Base-by-base conservation (phyloP, 2,329 filamentous ascomycete genomes). In the Aureobasidium sp. region DNA sequence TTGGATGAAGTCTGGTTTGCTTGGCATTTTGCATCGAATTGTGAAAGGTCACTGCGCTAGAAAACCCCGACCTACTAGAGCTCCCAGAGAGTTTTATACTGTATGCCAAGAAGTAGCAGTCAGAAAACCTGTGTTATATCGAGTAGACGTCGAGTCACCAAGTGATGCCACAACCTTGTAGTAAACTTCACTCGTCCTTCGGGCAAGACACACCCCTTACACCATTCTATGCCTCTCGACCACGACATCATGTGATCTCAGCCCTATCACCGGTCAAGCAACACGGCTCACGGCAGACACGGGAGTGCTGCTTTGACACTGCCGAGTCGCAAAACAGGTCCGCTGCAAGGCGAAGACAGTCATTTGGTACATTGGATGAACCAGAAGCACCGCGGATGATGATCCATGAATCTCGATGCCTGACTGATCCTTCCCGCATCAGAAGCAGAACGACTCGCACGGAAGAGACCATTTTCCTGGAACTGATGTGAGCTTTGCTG, bases 221-320 rank as follows among this genome's bases (percentile, higher is more conserved):
- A 50, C 46, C 19, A 15, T 31, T 15, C 29, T 5, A 15, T 2
- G n/a, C n/a, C n/a, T n/a, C n/a, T n/a, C n/a, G n/a, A 43, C 27
- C 51, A 11, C 27, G 37, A 43, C 11, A 43, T 21, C 37, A 55
- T 43, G 27, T 43, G 51, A 55, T 17, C 17, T 42, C 49, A 40
- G 49, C 51, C 33, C 27, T 42, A 55, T 13, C 25, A 55, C 51
- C 51, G 51, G 51, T 55, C 25, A 55, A 37, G 4, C 51, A 43
- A 33, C 37, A 55, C 51, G 38, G 51, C 37, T 35, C 53, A 7
- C 40, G 29, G 40, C 35, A 57, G 50, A 40, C 9, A 37, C 49
- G 21, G 33, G 9, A 43, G 31, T 25, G 17, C 29, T 25, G 21
- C 5, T 8, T 23, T 38, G 35, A 53, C 33, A 53, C 21, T 53